Evolutionary conservation across 306 rosid genomes (phyloP).

Genomic region (Vicia faba): DNA sequence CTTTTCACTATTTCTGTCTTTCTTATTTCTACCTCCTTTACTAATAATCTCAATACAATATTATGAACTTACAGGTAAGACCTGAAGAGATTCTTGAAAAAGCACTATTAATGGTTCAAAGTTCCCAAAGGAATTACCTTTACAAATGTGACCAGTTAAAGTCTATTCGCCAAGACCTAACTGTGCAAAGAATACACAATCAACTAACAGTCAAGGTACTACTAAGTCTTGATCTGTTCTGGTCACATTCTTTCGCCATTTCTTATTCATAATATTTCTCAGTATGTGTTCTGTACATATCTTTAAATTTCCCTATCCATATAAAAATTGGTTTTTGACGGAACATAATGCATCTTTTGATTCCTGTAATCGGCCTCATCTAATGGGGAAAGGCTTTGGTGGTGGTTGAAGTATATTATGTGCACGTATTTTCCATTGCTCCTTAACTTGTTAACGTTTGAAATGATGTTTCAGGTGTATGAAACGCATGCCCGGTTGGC

Average conservation of each 20-base stretch:
- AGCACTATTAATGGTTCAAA: conserved; percentile 81
- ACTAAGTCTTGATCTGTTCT: conserved; percentile 32
- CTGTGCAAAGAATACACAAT: conserved; percentile 89
- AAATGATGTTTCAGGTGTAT: conserved; percentile 66
- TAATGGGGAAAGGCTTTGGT: conserved; percentile 8
- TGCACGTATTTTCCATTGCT: conserved; percentile 17
- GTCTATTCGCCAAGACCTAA: conserved; percentile 98
- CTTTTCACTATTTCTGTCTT: conserved; percentile 23
- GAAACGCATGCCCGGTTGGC: conserved; percentile 96
- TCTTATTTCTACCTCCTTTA: conserved; percentile 2
- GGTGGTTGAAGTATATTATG: neutral
- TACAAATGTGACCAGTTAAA: conserved; percentile 95
- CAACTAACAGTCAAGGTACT: conserved; percentile 88
- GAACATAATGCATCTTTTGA: conserved; percentile 17
- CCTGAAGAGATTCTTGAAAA: conserved; percentile 97
- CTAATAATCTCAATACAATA: conserved; percentile 20
- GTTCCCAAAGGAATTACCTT: conserved; percentile 87
- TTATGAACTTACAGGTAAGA: conserved; percentile 70
- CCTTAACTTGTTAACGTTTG: conserved; percentile 14
- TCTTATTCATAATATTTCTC: conserved; percentile 30
- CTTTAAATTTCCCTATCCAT: conserved; percentile 6
- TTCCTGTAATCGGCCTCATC: neutral
- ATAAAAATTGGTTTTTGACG: neutral
- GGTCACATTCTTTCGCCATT: neutral
- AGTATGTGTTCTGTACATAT: conserved; percentile 52